These are phyloP conservation scores for Mangifera indica DNA, from an alignment of 345 rosid genomes.

Conservation along the genomic window DNA sequence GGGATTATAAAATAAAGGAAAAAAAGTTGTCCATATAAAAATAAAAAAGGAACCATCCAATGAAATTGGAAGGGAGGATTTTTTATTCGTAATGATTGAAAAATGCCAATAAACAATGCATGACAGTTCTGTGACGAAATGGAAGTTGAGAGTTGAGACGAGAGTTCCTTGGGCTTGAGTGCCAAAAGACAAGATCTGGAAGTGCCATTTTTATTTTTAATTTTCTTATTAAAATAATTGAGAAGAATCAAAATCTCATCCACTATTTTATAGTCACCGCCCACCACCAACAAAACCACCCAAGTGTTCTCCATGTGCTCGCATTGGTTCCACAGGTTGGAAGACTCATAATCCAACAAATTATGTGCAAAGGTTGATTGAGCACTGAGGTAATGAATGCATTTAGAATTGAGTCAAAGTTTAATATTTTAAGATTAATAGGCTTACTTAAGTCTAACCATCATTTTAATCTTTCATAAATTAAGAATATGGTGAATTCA, in stretches of 20 bases:
- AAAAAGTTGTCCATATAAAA: too few relatives aligned
- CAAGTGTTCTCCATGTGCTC: slow-evolving; percentile 19
- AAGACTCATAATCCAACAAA: too few relatives aligned
- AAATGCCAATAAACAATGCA: not conserved
- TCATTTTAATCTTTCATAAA: too few relatives aligned
- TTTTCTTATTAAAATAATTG: not conserved
- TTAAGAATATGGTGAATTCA: too few relatives aligned
- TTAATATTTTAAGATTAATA: not conserved
- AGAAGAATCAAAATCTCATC: slow-evolving; percentile 28
- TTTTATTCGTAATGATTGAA: not conserved
- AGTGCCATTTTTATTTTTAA: too few relatives aligned
- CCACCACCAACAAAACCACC: not conserved
- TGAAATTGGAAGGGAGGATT: slow-evolving; percentile 7
- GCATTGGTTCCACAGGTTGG: too few relatives aligned
- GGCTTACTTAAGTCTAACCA: too few relatives aligned
- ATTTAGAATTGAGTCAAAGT: slow-evolving; percentile 6
- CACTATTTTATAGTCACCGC: slow-evolving; percentile 7
- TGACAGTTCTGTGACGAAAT: slow-evolving; percentile 19
- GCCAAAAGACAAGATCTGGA: slow-evolving; percentile 14
- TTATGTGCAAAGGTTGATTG: too few relatives aligned
- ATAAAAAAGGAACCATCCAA: slow-evolving; percentile 17
- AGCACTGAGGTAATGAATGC: slow-evolving; percentile 11
- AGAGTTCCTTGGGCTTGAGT: not conserved
- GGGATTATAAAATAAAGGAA: slow-evolving; percentile 21
- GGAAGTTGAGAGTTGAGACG: too few relatives aligned